Evolutionary conservation across 2,329 filamentous ascomycete species (phyloP).

Genomic region (Ascosphaera aggregata): DNA sequence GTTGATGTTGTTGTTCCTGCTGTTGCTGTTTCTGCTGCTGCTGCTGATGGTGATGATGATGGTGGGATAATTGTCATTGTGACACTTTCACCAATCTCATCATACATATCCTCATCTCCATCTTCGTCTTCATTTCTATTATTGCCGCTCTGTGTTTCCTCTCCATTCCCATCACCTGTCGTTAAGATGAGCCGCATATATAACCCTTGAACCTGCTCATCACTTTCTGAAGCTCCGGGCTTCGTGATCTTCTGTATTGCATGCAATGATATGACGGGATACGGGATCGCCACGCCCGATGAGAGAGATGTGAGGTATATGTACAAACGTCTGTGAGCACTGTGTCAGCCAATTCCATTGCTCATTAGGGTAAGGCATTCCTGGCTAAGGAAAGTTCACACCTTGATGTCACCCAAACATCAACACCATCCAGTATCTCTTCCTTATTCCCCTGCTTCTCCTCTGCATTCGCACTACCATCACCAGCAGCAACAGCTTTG

Average conservation of each 20-base stretch:
- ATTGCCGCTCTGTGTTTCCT: too few species aligned
- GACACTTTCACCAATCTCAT: constrained; percentile 19
- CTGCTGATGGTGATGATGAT: constrained; percentile 4
- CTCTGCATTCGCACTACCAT: constrained; percentile 3
- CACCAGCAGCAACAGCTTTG: constrained; percentile 5
- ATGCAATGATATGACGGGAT: constrained; percentile 25
- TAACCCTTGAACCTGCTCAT: constrained; percentile 18
- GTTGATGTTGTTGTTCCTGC: constrained; percentile 3
- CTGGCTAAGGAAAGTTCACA: constrained; percentile 9
- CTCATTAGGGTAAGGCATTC: not conserved
- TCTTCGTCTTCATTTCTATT: constrained; percentile 8
- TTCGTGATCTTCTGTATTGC: constrained; percentile 22
- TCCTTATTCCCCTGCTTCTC: constrained; percentile 10
- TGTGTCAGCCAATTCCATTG: constrained; percentile 2
- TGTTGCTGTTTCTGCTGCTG: constrained; percentile 4
- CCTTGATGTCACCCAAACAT: constrained; percentile 27
- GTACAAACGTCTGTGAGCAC: constrained; percentile 21
- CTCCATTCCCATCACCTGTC: too few species aligned
- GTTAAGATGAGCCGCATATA: constrained; percentile 28
- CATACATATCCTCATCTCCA: constrained; percentile 16
- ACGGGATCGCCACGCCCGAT: constrained; percentile 22
- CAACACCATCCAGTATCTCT: constrained; percentile 16
- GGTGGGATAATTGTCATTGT: constrained; percentile 22
- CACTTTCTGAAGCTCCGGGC: constrained; percentile 8
- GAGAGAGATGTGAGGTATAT: constrained; percentile 16